These are phyloP conservation scores for Pythium aquatile DNA, from an alignment of 352 stramenopile genomes.

Conservation along the genomic window DNA sequence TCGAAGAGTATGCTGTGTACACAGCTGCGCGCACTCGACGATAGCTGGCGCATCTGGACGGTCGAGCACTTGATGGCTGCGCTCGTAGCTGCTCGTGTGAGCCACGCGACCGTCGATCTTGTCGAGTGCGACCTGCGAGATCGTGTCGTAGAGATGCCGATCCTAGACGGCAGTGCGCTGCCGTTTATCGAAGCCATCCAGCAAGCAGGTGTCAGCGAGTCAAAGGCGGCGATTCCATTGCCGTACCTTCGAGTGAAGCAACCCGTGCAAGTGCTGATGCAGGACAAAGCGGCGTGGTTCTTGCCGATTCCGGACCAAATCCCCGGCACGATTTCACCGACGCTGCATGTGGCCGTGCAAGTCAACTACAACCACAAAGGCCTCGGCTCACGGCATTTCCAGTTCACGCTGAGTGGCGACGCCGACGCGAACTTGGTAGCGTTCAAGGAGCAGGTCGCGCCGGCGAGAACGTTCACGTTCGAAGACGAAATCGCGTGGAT, in stretches of 20 bases:
- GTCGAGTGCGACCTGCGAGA: not conserved
- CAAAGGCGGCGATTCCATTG: conserved; percentile 16
- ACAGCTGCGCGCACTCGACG: conserved; percentile 28
- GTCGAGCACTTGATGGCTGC: conserved; percentile 73
- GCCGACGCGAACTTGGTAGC: conserved; percentile 24
- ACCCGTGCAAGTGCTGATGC: conserved; percentile 56
- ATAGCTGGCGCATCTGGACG: conserved; percentile 41
- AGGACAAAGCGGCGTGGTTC: conserved; percentile 70
- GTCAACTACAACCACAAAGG: conserved; percentile 71
- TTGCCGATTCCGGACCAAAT: conserved; percentile 39
- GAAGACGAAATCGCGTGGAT: conserved; percentile 68
- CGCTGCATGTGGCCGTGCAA: conserved; percentile 55
- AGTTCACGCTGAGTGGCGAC: conserved; percentile 39
- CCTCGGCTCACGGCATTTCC: conserved; percentile 42
- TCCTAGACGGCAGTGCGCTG: conserved; percentile 64
- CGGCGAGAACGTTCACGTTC: conserved; percentile 72
- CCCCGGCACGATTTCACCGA: conserved; percentile 27
- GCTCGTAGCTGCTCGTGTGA: conserved; percentile 43
- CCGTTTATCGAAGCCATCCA: conserved; percentile 43
- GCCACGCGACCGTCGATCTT: conserved; percentile 46
- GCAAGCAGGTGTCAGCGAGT: conserved; percentile 34
- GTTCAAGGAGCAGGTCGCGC: conserved; percentile 43
- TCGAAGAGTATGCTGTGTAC: conserved; percentile 57
- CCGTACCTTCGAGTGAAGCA: conserved; percentile 38
- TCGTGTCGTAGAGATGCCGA: conserved; percentile 44